Conservation (phyloP, 2,329 filamentous ascomycete species). For the Aspergillus calidoustus region DNA sequence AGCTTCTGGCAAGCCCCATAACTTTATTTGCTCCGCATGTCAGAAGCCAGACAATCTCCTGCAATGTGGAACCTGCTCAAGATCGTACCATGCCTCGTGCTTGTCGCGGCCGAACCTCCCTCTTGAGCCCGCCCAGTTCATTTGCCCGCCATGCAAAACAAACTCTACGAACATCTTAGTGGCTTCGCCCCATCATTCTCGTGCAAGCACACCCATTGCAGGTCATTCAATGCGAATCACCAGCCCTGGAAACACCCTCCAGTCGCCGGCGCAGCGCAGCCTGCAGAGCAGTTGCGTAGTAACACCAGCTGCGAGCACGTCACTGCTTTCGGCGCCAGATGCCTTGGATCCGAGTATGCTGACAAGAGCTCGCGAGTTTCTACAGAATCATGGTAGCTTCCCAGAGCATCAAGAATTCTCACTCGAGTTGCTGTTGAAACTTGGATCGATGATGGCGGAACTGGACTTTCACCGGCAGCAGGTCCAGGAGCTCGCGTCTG, state of each 20-base stretch:
- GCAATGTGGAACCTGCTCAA: slow-evolving; percentile 36
- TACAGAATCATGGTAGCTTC: slow-evolving; percentile 20
- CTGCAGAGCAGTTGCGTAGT: neutral
- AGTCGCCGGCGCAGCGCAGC: neutral
- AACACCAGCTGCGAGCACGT: neutral
- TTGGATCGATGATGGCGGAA: slow-evolving; percentile 30
- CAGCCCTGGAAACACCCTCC: neutral
- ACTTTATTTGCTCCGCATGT: slow-evolving; percentile 36
- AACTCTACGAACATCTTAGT: slow-evolving; percentile 21
- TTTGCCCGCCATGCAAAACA: slow-evolving; percentile 33
- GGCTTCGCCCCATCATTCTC: slow-evolving; percentile 18
- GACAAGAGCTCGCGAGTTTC: slow-evolving; percentile 17
- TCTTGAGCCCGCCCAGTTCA: slow-evolving; percentile 18
- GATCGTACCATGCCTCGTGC: slow-evolving; percentile 36
- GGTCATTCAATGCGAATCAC: neutral
- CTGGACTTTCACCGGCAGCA: slow-evolving; percentile 29
- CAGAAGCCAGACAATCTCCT: slow-evolving; percentile 32
- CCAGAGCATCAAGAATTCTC: slow-evolving; percentile 18
- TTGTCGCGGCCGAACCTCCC: slow-evolving; percentile 17
- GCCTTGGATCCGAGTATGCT: neutral
- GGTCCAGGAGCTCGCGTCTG: slow-evolving; percentile 24
- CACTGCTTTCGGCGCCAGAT: neutral
- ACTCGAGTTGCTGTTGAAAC: slow-evolving; percentile 26
- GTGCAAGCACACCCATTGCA: slow-evolving; percentile 17
- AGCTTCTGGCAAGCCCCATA: slow-evolving; percentile 36